Base-by-base conservation (phyloP, 768 basidiomycete genomes). In the Mycena vitilis region DNA sequence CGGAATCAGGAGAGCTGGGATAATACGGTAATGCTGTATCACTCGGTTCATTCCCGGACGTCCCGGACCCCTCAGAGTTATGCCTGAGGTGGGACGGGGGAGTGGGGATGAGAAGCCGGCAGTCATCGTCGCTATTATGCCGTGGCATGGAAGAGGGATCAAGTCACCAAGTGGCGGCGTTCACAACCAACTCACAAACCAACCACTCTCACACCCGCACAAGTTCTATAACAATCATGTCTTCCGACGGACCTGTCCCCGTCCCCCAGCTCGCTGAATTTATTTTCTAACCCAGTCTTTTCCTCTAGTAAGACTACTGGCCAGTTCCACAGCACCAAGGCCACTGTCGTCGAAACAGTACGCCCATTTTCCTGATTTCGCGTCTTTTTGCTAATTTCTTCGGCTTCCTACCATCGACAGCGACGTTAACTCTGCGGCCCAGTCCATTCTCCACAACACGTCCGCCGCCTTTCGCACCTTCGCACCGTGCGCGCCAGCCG, bases 351-450 rank as follows among this genome's bases (percentile, higher is more conserved):
- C 37, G 67, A 72, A 53, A 69, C 71, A 23, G 49, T 51, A 13
- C 49, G 49, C 25, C 8, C 48, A 13, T 4, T 13, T 23, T 30
- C 23, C 2, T 11, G 23, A 30, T 15, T 0, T 25, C 15, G 15
- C 22, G 20, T 25, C 23, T 30, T 13, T 15, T 51, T 25, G 25
- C 25, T 30, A 40, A 40, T 51, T 51, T 12, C 5, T 11, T 51
- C n/a, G n/a, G 23, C 73, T 86, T n/a, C 75, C 78, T 11, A 60
- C 60, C 10, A 73, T 78, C 52, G 77, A 72, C 20, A 61, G 54
- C 63, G 2, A n/a, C 12, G 52, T 65, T 11, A 40, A 77, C n/a
- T 77, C 74, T 34, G 70, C 56, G 57, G 60, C 60, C 51, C 42
- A 42, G 38, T 77, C 72, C 56, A 70, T 68, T 63, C 66, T 54